Evolutionary conservation across 768 basidiomycete species (phyloP), one percentile per base, ranked within the genome.

Genomic region (Termitomyces bulborhizus): DNA sequence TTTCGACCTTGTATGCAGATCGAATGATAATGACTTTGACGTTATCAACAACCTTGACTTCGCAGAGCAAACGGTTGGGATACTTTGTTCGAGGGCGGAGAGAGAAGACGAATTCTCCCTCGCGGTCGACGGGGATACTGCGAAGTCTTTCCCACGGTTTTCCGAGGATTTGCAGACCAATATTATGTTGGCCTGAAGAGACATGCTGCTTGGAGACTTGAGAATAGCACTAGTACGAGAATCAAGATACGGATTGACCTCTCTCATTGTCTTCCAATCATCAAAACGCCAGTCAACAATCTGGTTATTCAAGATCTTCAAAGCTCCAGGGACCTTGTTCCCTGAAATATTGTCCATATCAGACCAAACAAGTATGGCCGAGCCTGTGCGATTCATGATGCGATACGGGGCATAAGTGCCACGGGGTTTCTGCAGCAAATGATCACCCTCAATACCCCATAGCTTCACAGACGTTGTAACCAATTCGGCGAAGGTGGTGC

Each of bases 251-350:
- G 4, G 24, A 34, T 76, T 57, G 65, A 93, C 94, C 76, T 99
- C 97, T 66, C 97, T 84, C 75, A 90, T 86, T 4, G 86, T 88
- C 67, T 87, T 88, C 88, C 93, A 93, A 64, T 98, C 95, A 66
- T 98, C 94, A 63, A 98, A 98, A 53, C 97, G 79, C 97, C 97
- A 98, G 54, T 98, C 95, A 4, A 91, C 74, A 7, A 78, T 83
- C 63, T 90, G 79, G 37, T 88, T 87, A 60, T 93, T 81, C 18
- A 81, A 72, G 37, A 99, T 72, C 62, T 84, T 82, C 42, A 84
- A 76, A 31, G 78, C 73, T 31, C 75, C 74, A 3, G 73, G 66
- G 55, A 83, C 80, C 45, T 77, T 79, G 13, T 71, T 67, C 52
- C 71, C 73, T 26, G 68, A 60, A 60, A 63, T 79, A 36, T 80